Conservation (phyloP, 2,329 filamentous ascomycete genomes). For the Xylaria sp. region DNA sequence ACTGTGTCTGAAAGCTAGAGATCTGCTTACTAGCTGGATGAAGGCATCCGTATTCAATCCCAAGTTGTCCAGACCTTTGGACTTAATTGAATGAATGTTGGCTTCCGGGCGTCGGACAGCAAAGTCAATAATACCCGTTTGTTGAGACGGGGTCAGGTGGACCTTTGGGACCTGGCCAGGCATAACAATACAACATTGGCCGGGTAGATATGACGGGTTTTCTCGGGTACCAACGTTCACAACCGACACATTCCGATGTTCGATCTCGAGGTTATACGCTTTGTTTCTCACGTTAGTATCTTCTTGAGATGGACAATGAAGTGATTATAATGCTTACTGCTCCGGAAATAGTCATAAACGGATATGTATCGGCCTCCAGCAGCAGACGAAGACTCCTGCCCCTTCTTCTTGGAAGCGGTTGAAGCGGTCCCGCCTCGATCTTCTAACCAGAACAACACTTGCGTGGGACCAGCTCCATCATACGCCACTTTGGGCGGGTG, state of each 20-base stretch:
- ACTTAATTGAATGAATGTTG: constrained; percentile 62
- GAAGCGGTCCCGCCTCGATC: no score
- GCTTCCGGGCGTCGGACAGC: constrained; percentile 61
- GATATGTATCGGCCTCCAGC: constrained; percentile 12
- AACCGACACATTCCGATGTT: constrained; percentile 48
- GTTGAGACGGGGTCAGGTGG: constrained; percentile 59
- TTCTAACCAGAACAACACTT: no score
- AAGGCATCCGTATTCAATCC: constrained; percentile 48
- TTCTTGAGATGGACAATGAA: neutral
- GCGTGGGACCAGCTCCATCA: no score
- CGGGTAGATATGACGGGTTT: constrained; percentile 63
- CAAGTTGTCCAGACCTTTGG: constrained; percentile 54
- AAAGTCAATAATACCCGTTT: constrained; percentile 63
- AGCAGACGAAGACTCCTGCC: constrained; percentile 26
- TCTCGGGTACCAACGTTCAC: constrained; percentile 63
- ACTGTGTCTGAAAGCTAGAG: neutral
- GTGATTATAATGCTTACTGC: constrained; percentile 5
- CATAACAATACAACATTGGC: constrained; percentile 61
- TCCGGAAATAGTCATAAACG: constrained; percentile 24
- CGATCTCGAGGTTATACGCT: neutral
- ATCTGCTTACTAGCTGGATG: constrained; percentile 11
- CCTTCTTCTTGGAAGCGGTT: neutral
- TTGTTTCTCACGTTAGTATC: neutral
- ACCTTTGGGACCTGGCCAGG: constrained; percentile 60
- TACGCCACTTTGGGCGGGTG: no score